Base-by-base conservation (phyloP, 495 filamentous ascomycete species). In the Aspergillus egyptiacus region DNA sequence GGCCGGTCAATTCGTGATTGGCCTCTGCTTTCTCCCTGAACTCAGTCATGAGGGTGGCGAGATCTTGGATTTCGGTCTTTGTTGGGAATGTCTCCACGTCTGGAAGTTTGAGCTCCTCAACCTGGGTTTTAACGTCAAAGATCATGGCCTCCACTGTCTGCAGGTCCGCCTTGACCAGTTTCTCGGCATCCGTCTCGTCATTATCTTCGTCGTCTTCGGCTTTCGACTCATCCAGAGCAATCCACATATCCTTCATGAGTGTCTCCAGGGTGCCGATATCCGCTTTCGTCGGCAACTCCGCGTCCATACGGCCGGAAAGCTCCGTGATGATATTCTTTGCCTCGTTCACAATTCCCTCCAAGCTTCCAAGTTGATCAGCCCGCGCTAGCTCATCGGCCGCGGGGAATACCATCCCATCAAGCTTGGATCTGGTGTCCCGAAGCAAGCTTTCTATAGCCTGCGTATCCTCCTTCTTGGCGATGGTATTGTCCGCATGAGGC, bases 361-460 rank as follows among this genome's bases (percentile, higher is more conserved):
- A 61, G 0, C 74, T 67, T 49, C 87, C 83, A 20, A 95, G 69
- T 31, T 95, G 85, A 19, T 91, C 84, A 40, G 87, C 86, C 45
- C 76, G 84, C 4, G 85, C 81, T n/a, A 74, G 57, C 36, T 71
- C 70, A 24, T 79, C 76, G 0, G 74, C 58, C 25, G 76, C 71
- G 14, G 86, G 80, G 34, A 90, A 78, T 14, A 73, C 72, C 34
- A 93, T 68, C 25, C 89, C 88, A 27, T 95, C 90, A 32, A 95
- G 71, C 39, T 85, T 82, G 8, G 83, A 77, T 56, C 94, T 95
- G 15, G 87, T 87, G 59, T 89, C 91, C 38, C 83, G 78, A 18
- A 96, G 77, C 36, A 96, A 76, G 0, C 83, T 89, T 62, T 95
- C 89, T 46, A 96, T 89, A n/a, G 84, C 86, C 49, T 89, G 81